Base-by-base conservation (phyloP, 805 yeast species). In the Cyberlindnera xylosilytica region DNA sequence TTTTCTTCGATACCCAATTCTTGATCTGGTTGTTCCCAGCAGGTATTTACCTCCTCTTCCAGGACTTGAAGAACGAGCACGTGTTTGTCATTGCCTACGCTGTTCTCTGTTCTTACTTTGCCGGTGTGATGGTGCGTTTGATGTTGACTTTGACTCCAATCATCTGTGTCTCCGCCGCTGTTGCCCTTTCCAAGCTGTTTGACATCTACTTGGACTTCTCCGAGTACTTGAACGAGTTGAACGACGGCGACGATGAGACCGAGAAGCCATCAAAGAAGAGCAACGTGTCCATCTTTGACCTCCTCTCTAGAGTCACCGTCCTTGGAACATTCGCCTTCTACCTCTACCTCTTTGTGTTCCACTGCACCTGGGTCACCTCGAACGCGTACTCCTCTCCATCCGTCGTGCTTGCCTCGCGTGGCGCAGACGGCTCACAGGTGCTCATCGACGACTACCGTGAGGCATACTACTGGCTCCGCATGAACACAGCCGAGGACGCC, bases 1-100 rank as follows among this genome's bases (percentile, higher is more conserved):
- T 93, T 65, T 93, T 88, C 77, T 87, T 91, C 62, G 99, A 93
- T 64, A 83, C 93, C 39, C 87, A 81, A 57, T 78, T 91, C 73
- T 73, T 93, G 66, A 87, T 91, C 57, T 95, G 99, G 99, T 73
- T 93, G 54, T 93, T 93, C 87, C 99, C 99, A 40, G 97, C 90
- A 6, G 99, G 99, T 50, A 84, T 95, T 38, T 93, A 86, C 69
- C 66, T 93, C 52, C 75, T 91, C 54, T 86, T 93, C 77, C 86
- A 86, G 64, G 97, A 93, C 46, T 73, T 93, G 60, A 76, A 81
- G 42, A 87, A 93, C 62, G 97, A 90, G 69, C 96, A 91, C 53
- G 86, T 93, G 30, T 95, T 95, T 63, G 80, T 95, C 48, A 83
- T 93, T 54, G 87, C 89, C 40, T 93, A 93, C 66, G 75, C 90